Evolutionary conservation across 2,329 filamentous ascomycete genomes (phyloP), one percentile per base, ranked within the genome.

Genomic region (Dactylellina drechsleri): DNA sequence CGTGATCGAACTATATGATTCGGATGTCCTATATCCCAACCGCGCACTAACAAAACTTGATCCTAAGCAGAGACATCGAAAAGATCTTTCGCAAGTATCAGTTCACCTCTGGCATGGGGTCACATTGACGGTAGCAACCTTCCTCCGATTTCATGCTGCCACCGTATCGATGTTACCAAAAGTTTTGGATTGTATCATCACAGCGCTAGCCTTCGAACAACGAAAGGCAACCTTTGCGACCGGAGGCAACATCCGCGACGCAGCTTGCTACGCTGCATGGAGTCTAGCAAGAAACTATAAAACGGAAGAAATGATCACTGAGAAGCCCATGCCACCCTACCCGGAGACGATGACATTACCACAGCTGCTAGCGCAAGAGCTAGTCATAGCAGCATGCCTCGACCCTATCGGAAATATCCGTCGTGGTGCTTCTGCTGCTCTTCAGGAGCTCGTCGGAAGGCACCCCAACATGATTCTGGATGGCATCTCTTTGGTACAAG

Each of bases 231-330:
- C 92, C 0, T 92, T 92, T 2, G 94, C 95, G 2, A 85, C 94
- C 10, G 95, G 95, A 1, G 90, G 92, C 0, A 97, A 96, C 78
- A 93, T 99, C 15, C 88, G 95, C 54, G 95, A 99, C 83, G 94
- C 95, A 12, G 92, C 95, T 2, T 97, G 93, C 81, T 99, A 98
- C 81, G 95, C 95, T 5, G 90, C 98, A 23, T 99, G 95, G 95
- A 91, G 93, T 0, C 82, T 98, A 6, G 92, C 94, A 20, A 87
- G 95, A 66, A 90, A 94, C 65, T 99, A 98, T 79, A 89, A 88
- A 0, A 97, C 93, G 0, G 80, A 84, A 0, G 94, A 98, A 81
- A 85, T 98, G 5, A 84, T 90, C 10, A n/a, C 43, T 13, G 62
- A 66, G 18, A 65, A 49, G 15, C 60, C 66, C n/a, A n/a, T 50